Percentiles rank a stretch among this genome's conserved stretches.
phyloP scores from a whole-genome alignment of 345 rosid species.

The Trapa incisa region DNA sequence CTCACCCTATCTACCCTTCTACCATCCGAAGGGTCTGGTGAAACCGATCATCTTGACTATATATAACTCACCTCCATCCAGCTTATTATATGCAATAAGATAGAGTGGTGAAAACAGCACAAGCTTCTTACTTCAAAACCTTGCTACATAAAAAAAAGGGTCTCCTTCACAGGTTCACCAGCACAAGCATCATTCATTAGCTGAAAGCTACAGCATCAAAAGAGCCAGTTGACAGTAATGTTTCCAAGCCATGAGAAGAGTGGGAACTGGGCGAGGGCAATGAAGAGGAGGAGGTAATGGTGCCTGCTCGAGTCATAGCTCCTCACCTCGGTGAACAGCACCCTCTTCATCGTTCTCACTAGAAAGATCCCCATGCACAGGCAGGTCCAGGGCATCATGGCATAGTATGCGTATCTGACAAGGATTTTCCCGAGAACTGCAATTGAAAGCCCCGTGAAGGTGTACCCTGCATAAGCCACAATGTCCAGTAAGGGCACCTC shows the following conservation, averaged over 20 bases:
- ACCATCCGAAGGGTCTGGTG: no score
- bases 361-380: conserved; percentile 77
- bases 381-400: conserved; percentile 75
- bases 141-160: background rate
- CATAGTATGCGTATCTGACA: conserved; percentile 61
- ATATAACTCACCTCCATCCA: no score
- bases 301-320: conserved; percentile 82
- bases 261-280: conserved; percentile 84
- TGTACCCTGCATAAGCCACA: conserved; percentile 81
- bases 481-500: conserved; percentile 90
- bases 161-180: background rate
- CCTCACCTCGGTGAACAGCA: conserved; percentile 80
- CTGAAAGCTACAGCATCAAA: conserved; percentile 8
- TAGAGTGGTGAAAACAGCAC: background rate
- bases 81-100: background rate
- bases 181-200: background rate
- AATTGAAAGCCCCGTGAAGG: conserved; percentile 67
- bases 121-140: background rate
- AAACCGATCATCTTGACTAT: no score
- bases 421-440: conserved; percentile 68
- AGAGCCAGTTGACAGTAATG: conserved; percentile 80
- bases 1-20: no score
- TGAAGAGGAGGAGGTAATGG: conserved; percentile 74
- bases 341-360: conserved; percentile 94
- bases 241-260: conserved; percentile 89